Percentiles rank a stretch among this genome's conserved stretches.
Conservation (phyloP, 2,329 filamentous ascomycete genomes). For the Aureobasidium pullulans region DNA sequence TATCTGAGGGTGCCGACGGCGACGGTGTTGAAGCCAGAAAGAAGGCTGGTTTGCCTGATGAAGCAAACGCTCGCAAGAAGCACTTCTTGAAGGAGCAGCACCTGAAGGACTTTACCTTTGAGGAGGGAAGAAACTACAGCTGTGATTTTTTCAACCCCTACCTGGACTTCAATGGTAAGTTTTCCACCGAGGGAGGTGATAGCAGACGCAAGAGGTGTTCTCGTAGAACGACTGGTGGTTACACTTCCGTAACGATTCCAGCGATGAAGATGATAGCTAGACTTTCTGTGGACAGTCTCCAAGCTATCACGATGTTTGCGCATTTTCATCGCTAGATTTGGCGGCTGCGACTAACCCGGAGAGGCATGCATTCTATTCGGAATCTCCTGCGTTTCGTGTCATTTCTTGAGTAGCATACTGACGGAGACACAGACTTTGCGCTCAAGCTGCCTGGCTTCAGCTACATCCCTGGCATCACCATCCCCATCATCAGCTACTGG, state of each 20-base stretch:
- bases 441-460: slow-evolving; percentile 57
- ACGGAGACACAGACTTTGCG: slow-evolving; percentile 50
- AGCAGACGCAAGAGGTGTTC: no score
- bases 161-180: slow-evolving; percentile 67
- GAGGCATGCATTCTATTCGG: no score
- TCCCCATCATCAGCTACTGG: slow-evolving; percentile 72
- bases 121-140: slow-evolving; percentile 53
- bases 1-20: slow-evolving; percentile 44
- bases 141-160: slow-evolving; percentile 87
- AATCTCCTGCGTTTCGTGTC: no score
- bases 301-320: no score
- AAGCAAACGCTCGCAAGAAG: slow-evolving; percentile 47
- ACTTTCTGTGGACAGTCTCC: no score
- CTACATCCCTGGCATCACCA: slow-evolving; percentile 53
- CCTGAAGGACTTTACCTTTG: slow-evolving; percentile 53
- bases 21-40: slow-evolving; percentile 36
- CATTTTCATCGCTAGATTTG: no score
- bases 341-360: no score
- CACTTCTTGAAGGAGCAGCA: slow-evolving; percentile 51
- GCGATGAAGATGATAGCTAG: no score
- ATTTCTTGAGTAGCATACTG: not conserved
- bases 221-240: no score
- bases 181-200: slow-evolving; percentile 3
- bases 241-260: no score
- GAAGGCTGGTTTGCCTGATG: slow-evolving; percentile 33